These are phyloP conservation scores for Cladosporium sp. DNA, from an alignment of 2,329 filamentous ascomycete species.

Conservation along the genomic window DNA sequence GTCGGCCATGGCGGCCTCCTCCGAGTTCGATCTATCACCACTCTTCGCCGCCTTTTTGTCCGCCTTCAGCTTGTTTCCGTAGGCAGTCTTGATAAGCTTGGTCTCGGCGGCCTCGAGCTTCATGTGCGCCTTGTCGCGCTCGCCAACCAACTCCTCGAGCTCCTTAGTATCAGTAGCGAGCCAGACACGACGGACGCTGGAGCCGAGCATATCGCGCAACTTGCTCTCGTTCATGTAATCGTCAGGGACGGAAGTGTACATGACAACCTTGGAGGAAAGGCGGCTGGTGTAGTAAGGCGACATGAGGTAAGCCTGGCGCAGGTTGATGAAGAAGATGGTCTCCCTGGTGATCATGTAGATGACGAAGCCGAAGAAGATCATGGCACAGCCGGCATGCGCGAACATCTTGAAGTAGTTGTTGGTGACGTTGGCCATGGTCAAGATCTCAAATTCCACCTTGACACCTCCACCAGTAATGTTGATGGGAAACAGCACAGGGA, in stretches of 20 bases:
- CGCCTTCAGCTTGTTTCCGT: slow-evolving; percentile 68
- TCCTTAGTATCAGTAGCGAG: slow-evolving; percentile 75
- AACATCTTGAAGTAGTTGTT: slow-evolving; percentile 69
- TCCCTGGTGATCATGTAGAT: slow-evolving; percentile 87
- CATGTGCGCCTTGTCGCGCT: slow-evolving; percentile 77
- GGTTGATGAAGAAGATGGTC: slow-evolving; percentile 86
- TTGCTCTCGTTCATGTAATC: slow-evolving; percentile 76
- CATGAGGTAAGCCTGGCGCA: slow-evolving; percentile 88
- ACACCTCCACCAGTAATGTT: slow-evolving; percentile 77
- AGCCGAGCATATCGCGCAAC: slow-evolving; percentile 77
- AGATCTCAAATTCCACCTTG: slow-evolving; percentile 68
- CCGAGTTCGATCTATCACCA: slow-evolving; percentile 41
- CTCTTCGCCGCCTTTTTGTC: slow-evolving; percentile 69
- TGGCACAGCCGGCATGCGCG: slow-evolving; percentile 78
- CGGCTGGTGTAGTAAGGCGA: slow-evolving; percentile 82
- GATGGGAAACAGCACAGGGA: slow-evolving; percentile 85
- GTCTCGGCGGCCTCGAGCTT: slow-evolving; percentile 86
- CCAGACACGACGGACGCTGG: slow-evolving; percentile 81
- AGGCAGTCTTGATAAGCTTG: slow-evolving; percentile 77
- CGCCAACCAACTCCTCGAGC: slow-evolving; percentile 76
- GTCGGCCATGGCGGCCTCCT: slow-evolving; percentile 56
- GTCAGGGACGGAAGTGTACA: slow-evolving; percentile 82
- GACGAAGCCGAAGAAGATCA: slow-evolving; percentile 83
- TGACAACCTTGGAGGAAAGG: slow-evolving; percentile 85
- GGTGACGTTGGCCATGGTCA: slow-evolving; percentile 78